Conservation (phyloP, 805 yeast species). For the Cyberlindnera veronae region DNA sequence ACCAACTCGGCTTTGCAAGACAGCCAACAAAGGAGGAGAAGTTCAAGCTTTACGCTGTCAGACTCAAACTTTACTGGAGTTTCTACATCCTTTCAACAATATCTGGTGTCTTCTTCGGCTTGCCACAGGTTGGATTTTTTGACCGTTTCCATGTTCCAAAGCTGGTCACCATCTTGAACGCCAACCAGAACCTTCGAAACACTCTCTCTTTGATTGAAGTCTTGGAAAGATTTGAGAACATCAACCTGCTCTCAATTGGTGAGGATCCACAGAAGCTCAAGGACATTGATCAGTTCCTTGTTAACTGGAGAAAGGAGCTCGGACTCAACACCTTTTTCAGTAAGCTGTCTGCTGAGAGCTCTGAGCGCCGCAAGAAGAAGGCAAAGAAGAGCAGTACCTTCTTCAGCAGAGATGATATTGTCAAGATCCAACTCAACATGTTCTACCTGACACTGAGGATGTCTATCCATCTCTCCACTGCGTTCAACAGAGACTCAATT, state of each 20-base stretch:
- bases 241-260: slow-evolving; percentile 18
- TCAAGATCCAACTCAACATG: slow-evolving; percentile 28
- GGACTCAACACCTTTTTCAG: slow-evolving; percentile 14
- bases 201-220: slow-evolving; percentile 33
- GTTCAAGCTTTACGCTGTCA: slow-evolving; percentile 19
- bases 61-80: slow-evolving; percentile 44
- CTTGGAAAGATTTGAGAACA: slow-evolving; percentile 19
- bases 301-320: slow-evolving; percentile 17
- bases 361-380: slow-evolving; percentile 13
- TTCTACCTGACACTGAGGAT: slow-evolving; percentile 12
- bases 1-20: slow-evolving; percentile 4
- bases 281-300: slow-evolving; percentile 14
- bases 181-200: slow-evolving; percentile 32
- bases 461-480: slow-evolving; percentile 10
- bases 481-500: slow-evolving; percentile 3
- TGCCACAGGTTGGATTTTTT: slow-evolving; percentile 24
- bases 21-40: slow-evolving; percentile 15
- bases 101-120: slow-evolving; percentile 22
- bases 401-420: slow-evolving; percentile 19
- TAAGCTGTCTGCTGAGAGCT: slow-evolving; percentile 13
- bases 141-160: slow-evolving; percentile 30
- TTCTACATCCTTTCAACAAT: slow-evolving; percentile 32
- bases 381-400: slow-evolving; percentile 12
- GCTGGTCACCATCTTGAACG: slow-evolving; percentile 32
- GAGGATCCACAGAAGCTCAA: slow-evolving; percentile 21